Percentiles rank a stretch among this genome's conserved stretches.
Evolutionary conservation across 352 stramenopile genomes (phyloP).

Genomic region (Phytophthora colocasiae): DNA sequence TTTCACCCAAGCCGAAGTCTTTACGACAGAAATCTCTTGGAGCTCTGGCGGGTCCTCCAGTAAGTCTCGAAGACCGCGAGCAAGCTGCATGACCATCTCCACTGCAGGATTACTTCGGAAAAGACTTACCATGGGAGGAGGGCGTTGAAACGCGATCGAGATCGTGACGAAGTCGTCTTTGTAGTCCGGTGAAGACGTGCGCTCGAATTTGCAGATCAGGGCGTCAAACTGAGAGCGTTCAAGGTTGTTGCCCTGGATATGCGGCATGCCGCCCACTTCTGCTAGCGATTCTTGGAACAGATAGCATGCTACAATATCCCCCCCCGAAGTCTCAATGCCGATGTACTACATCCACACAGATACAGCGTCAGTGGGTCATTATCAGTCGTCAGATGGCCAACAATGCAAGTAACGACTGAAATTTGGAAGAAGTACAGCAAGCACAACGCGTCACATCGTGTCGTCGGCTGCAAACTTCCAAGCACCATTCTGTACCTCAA

Average conservation of each 20-base stretch:
- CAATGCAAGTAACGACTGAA: slow-evolving; percentile 21
- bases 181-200: slow-evolving; percentile 63
- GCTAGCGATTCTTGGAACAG: slow-evolving; percentile 87
- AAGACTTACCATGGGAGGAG: slow-evolving; percentile 79
- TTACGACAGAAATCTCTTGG: slow-evolving; percentile 83
- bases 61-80: slow-evolving; percentile 77
- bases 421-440: slow-evolving; percentile 29
- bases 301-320: slow-evolving; percentile 85
- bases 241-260: slow-evolving; percentile 80
- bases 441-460: slow-evolving; percentile 6
- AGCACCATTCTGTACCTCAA: slow-evolving; percentile 53
- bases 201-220: slow-evolving; percentile 89
- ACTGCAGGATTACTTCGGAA: slow-evolving; percentile 85
- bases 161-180: slow-evolving; percentile 83
- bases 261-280: slow-evolving; percentile 83
- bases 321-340: slow-evolving; percentile 76
- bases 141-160: slow-evolving; percentile 87
- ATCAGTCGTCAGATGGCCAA: slow-evolving; percentile 18
- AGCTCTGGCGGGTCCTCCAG: slow-evolving; percentile 81
- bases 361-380: slow-evolving; percentile 33
- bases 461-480: slow-evolving; percentile 3
- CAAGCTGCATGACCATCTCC: slow-evolving; percentile 87
- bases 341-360: slow-evolving; percentile 63
- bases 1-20: slow-evolving; percentile 85
- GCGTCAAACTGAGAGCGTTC: slow-evolving; percentile 87